Evolutionary conservation across 164 flowering plant species (phyloP), one percentile per base, ranked within the genome.

Genomic region (Stephania japonica): DNA sequence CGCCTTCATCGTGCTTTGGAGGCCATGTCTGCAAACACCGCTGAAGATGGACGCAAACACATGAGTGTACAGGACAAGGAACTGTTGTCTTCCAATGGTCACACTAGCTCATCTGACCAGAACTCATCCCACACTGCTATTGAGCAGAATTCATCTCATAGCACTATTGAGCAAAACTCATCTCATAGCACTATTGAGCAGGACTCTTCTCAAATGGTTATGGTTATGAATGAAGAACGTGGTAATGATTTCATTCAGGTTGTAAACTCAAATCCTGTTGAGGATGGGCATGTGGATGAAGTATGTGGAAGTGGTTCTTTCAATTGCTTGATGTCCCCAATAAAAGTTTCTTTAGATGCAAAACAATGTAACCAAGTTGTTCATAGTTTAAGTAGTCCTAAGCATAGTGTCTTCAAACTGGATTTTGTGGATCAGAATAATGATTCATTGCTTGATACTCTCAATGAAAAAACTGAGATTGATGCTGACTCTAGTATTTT

Each of bases 1-100:
- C 90, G 97, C 44, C 88, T 95, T 49, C 91, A 93, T 80, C 91
- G 96, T 67, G 98, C 99, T 69, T 72, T 91, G 43, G 97, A 91
- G 78, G 97, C 97, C 3, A 93, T 90, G 98, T 89, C 95, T 69
- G 97, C 92, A 59, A 87, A 89, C 90, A 94, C 83, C 49, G 92
- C 87, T 76, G 97, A 87, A 81, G 89, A 86, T 78, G 81, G 70
- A 76, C 80, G 83, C 78, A 49, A 76, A 44, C 64, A 70, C 75
- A 66, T 23, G 75, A 85, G 82, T 61, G 76, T 25, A 24, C 78
- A 77, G 21, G 65, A 74, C 16, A 42, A 65, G 24, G 74, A 78
- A 59, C 56, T 38, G 4, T 53, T 70, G 5, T 72, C 63, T 42
- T 71, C 62, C 25, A 75, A 76, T 76, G 83, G 76, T 41, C 65